Evolutionary conservation across 2,329 filamentous ascomycete species (phyloP).

Genomic region (Drechslerella dactyloides): DNA sequence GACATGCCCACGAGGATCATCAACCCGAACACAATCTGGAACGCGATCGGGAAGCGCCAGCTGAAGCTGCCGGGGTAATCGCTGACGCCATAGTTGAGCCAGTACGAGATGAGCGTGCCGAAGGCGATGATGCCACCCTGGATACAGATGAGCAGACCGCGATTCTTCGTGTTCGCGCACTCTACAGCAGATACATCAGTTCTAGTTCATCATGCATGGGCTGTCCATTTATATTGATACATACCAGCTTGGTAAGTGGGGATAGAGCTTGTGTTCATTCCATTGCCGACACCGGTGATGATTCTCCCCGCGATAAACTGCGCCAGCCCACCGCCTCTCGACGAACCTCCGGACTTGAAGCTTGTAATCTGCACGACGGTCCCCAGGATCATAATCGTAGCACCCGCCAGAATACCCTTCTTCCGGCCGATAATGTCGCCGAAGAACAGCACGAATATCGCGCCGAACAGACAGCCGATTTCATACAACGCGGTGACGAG

Average conservation of each 20-base stretch:
- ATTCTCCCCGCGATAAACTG: slow-evolving; percentile 67
- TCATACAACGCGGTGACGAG: slow-evolving; percentile 51
- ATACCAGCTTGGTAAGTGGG: slow-evolving; percentile 61
- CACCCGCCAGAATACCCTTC: slow-evolving; percentile 67
- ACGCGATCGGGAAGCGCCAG: slow-evolving; percentile 69
- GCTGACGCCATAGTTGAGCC: slow-evolving; percentile 65
- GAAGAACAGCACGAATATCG: slow-evolving; percentile 61
- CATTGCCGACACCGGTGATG: slow-evolving; percentile 65
- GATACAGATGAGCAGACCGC: slow-evolving; percentile 68
- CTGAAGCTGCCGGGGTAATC: slow-evolving; percentile 62
- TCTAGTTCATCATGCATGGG: neutral
- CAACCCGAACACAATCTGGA: slow-evolving; percentile 67
- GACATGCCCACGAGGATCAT: slow-evolving; percentile 64
- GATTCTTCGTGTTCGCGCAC: slow-evolving; percentile 61
- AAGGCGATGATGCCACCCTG: slow-evolving; percentile 63
- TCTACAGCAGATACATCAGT: slow-evolving; percentile 23
- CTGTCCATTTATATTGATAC: slow-evolving; percentile 58
- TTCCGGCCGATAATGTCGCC: slow-evolving; percentile 68
- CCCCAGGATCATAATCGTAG: slow-evolving; percentile 66
- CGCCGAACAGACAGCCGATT: slow-evolving; percentile 65
- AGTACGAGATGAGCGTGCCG: slow-evolving; percentile 64
- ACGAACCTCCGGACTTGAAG: slow-evolving; percentile 56
- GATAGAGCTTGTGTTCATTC: slow-evolving; percentile 62
- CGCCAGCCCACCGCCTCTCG: slow-evolving; percentile 57
- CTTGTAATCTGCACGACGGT: slow-evolving; percentile 66